Conservation (phyloP, 495 filamentous ascomycete genomes). For the Penicillium angulare region DNA sequence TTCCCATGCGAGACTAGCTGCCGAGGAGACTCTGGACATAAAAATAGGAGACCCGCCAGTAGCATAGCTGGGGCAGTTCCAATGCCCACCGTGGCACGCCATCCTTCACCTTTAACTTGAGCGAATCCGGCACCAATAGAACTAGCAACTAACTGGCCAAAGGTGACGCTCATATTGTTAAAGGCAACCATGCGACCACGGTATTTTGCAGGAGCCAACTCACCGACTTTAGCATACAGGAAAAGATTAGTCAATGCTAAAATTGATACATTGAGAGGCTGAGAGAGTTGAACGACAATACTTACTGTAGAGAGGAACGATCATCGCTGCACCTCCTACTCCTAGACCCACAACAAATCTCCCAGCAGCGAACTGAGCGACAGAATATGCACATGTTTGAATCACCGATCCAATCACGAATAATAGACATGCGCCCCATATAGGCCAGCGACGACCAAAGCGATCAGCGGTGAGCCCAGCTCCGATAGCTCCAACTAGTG, state of each 20-base stretch:
- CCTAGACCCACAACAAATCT: constrained; percentile 52
- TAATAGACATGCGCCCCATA: constrained; percentile 46
- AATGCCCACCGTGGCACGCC: constrained; percentile 50
- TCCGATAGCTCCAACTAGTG: constrained; percentile 42
- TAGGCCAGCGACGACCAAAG: constrained; percentile 47
- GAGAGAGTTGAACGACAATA: not conserved
- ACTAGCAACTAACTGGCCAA: constrained; percentile 51
- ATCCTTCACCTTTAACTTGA: constrained; percentile 38
- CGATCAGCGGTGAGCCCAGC: constrained; percentile 50
- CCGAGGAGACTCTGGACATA: constrained; percentile 52
- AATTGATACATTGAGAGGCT: too few relatives aligned
- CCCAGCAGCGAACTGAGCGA: constrained; percentile 50
- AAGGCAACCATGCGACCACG: constrained; percentile 55
- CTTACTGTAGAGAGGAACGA: constrained; percentile 42
- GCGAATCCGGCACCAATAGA: constrained; percentile 53
- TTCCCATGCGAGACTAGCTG: constrained; percentile 47
- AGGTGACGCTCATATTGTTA: constrained; percentile 55
- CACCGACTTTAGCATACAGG: constrained; percentile 25
- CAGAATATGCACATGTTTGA: constrained; percentile 43
- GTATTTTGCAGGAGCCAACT: constrained; percentile 49
- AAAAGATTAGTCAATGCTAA: not conserved
- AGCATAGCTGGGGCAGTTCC: constrained; percentile 47
- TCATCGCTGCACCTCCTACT: constrained; percentile 53
- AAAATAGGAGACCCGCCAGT: constrained; percentile 38
- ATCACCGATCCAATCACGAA: constrained; percentile 44